A percentile compares a stretch with the other conserved stretches of the same genome.
Evolutionary conservation across 345 rosid genomes (phyloP).

Genomic region (Populus simonii): DNA sequence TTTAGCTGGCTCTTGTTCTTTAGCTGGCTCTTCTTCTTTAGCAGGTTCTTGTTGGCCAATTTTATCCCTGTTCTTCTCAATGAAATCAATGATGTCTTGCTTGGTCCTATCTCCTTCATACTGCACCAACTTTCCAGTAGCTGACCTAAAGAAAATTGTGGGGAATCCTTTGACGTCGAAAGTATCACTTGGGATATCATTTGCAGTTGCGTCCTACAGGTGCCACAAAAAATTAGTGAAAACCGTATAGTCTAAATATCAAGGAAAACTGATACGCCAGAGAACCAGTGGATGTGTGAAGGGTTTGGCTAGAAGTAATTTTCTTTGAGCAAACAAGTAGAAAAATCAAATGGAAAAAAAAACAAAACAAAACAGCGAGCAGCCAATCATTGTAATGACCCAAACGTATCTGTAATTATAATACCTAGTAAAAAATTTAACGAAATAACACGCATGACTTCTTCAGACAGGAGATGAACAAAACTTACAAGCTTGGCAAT

Average conservation of each 20-base stretch:
- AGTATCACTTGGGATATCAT: slow-evolving; percentile 59
- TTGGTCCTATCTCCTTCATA: slow-evolving; percentile 81
- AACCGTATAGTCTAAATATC: neutral
- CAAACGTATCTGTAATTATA: neutral
- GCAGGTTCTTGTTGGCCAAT: slow-evolving; percentile 29
- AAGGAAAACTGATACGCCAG: neutral
- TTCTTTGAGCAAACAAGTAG: neutral
- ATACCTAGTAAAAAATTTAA: neutral
- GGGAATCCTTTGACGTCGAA: slow-evolving; percentile 89
- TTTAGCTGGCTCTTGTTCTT: slow-evolving; percentile 18
- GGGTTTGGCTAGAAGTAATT: neutral
- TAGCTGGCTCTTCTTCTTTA: slow-evolving; percentile 3
- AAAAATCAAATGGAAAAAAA: neutral
- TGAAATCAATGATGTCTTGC: slow-evolving; percentile 74
- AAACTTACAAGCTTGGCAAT: slow-evolving; percentile 80
- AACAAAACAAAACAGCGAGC: neutral
- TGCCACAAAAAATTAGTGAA: neutral
- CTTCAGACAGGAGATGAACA: neutral
- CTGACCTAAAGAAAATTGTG: slow-evolving; percentile 69
- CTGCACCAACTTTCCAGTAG: slow-evolving; percentile 51
- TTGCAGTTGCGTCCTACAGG: slow-evolving; percentile 78
- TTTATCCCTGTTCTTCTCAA: slow-evolving; percentile 74
- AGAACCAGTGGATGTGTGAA: neutral
- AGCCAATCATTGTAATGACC: neutral
- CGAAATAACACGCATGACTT: neutral